Base-by-base conservation (phyloP, 2,329 filamentous ascomycete species). In the Alternaria gansuensis region DNA sequence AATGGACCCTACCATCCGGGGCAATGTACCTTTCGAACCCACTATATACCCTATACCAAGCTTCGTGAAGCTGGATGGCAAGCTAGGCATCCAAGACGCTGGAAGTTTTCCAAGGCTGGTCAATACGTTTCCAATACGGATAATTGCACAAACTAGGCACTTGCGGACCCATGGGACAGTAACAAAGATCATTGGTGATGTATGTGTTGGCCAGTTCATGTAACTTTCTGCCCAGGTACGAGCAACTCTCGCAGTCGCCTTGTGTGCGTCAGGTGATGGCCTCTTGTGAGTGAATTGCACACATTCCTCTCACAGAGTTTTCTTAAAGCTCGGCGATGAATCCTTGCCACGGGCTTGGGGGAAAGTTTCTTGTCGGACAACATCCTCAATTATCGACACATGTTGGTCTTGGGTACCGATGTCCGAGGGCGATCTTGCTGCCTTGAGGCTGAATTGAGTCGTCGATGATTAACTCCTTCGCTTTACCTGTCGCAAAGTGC, bases 1-100 rank as follows among this genome's bases (percentile, higher is more conserved):
- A 31, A 46, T 21, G 3, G 29, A 46, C 17, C 28, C 29, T 29
- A 46, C 34, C 11, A 24, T 46, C 14, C 24, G 17, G 29, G 44
- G 4, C 37, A 23, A 17, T 17, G 23, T 46, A 13, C 29, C 29
- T 33, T 46, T 21, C 44, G 11, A 33, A 46, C 31, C 44, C 44
- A 46, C 44, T 34, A 17, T 34, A 17, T 34, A 34, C 44, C 17
- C 44, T 29, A 46, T 46, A 46, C 44, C 44, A 46, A 34, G 44
- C 21, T 17, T 34, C 23, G 17, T 34, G 17, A 31, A 46, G 44
- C 44, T 33, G 29, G 21, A 33, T 33, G 9, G 44, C 11, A 34
- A 34, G 29, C 44, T 46, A 21, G 44, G 44, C 29, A n/a, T 33
- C 44, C 29, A 46, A 46, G 29, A 34, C 44, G n/a, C 29, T 46